These are phyloP conservation scores for Cocos nucifera DNA, from an alignment of 176 grass and related monocot species.

Conservation along the genomic window DNA sequence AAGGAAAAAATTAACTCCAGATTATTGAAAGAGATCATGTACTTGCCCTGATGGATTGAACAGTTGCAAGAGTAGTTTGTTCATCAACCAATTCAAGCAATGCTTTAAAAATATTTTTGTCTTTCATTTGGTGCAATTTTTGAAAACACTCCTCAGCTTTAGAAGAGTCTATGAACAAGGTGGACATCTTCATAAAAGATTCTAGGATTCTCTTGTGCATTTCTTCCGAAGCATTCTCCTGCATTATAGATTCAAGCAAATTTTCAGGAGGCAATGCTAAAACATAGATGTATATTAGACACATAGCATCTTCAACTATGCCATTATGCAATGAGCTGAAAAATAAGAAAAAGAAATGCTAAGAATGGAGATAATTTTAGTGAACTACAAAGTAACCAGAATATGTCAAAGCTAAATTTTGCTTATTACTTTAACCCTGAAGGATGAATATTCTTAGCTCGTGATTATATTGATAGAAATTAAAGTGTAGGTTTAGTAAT, in stretches of 20 bases:
- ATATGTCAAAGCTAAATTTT: no score
- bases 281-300: no score
- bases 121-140: slow-evolving; percentile 81
- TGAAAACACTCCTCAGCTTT: slow-evolving; percentile 70
- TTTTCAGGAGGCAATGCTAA: neutral
- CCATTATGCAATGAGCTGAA: no score
- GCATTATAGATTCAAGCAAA: slow-evolving; percentile 16
- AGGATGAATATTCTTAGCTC: no score
- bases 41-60: slow-evolving; percentile 47
- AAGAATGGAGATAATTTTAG: no score
- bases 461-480: no score
- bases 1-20: no score
- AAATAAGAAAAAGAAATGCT: no score
- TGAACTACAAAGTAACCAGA: no score
- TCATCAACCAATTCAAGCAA: slow-evolving; percentile 55
- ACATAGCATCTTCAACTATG: no score
- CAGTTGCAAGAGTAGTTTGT: slow-evolving; percentile 35
- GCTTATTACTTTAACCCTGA: no score
- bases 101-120: slow-evolving; percentile 90
- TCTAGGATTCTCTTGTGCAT: slow-evolving; percentile 36
- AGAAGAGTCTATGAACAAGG: slow-evolving; percentile 48
- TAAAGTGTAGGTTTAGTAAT: no score
- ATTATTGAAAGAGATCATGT: neutral
- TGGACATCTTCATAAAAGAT: slow-evolving; percentile 66
- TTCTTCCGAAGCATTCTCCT: slow-evolving; percentile 67